Conservation (phyloP, 2,329 filamentous ascomycete genomes). For the Pleurostoma richardsiae region DNA sequence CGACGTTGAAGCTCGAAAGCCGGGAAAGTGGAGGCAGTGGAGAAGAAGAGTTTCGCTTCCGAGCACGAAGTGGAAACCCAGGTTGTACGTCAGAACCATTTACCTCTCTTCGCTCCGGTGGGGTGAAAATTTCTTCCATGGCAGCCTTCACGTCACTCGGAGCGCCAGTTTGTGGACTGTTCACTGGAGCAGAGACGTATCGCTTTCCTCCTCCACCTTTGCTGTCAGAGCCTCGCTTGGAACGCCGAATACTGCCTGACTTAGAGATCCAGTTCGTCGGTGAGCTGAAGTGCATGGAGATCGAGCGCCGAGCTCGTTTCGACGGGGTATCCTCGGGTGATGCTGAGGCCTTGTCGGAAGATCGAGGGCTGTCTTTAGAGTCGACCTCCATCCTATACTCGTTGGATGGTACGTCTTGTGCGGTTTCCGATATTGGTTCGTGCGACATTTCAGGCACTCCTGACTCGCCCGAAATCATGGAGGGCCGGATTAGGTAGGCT, state of each 20-base stretch:
- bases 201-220: slow-evolving; percentile 36
- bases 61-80: slow-evolving; percentile 5
- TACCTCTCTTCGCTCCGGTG: slow-evolving; percentile 18
- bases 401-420: not conserved
- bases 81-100: slow-evolving; percentile 15
- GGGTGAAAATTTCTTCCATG: slow-evolving; percentile 18
- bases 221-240: slow-evolving; percentile 42
- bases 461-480: slow-evolving; percentile 13
- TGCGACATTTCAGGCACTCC: slow-evolving; percentile 1
- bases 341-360: slow-evolving; percentile 9
- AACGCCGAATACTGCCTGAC: slow-evolving; percentile 50
- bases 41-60: slow-evolving; percentile 45
- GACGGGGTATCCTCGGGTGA: slow-evolving; percentile 33
- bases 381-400: not conserved
- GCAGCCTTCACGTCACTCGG: slow-evolving; percentile 16
- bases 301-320: slow-evolving; percentile 44
- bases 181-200: slow-evolving; percentile 48
- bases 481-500: slow-evolving; percentile 31
- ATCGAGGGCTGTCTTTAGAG: not conserved
- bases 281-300: slow-evolving; percentile 56
- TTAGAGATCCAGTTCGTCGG: slow-evolving; percentile 52
- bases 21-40: slow-evolving; percentile 50
- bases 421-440: too few relatives aligned
- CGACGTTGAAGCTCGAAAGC: slow-evolving; percentile 50
- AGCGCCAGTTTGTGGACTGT: slow-evolving; percentile 16